These are phyloP conservation scores for Malassezia pachydermatis DNA, from an alignment of 1,284 basidiomycete genomes.

Conservation along the genomic window DNA sequence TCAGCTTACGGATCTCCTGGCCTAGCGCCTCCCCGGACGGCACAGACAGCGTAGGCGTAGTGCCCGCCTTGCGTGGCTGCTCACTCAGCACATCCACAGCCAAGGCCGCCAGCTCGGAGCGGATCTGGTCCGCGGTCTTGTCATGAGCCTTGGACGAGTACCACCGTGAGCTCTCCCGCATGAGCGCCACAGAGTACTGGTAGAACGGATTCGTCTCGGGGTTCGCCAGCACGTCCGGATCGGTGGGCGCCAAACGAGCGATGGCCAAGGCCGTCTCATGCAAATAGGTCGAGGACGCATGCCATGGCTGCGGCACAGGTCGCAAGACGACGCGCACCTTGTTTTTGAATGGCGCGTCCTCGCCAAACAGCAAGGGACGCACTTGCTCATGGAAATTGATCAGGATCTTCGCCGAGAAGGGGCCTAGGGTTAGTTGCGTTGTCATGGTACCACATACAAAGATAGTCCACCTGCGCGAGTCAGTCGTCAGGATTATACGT, in stretches of 20 bases:
- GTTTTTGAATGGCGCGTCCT: constrained; percentile 54
- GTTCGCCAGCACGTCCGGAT: constrained; percentile 14
- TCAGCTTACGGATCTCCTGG: constrained; percentile 55
- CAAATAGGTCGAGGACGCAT: constrained; percentile 56
- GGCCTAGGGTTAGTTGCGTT: constrained; percentile 61
- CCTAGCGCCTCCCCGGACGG: constrained; percentile 45
- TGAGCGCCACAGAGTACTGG: constrained; percentile 55
- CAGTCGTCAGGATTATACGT: constrained; percentile 1
- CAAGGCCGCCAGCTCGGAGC: constrained; percentile 59
- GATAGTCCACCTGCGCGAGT: constrained; percentile 20
- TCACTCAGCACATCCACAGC: constrained; percentile 54
- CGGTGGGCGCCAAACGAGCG: constrained; percentile 53
- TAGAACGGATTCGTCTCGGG: constrained; percentile 30
- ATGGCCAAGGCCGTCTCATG: constrained; percentile 70
- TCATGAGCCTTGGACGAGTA: constrained; percentile 66
- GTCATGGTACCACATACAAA: constrained; percentile 9
- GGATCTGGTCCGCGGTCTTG: constrained; percentile 62
- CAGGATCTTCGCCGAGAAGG: constrained; percentile 55
- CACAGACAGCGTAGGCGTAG: constrained; percentile 49
- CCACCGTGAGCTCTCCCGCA: constrained; percentile 64
- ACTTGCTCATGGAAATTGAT: constrained; percentile 48
- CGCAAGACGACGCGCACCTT: constrained; percentile 71
- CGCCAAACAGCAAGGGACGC: constrained; percentile 41
- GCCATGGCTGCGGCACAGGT: constrained; percentile 63
- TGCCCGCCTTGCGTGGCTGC: constrained; percentile 43